A percentile compares a stretch with the other conserved stretches of the same genome.
Conservation (phyloP, 257 asterid genomes). For the Thymus quinquecostatus region DNA sequence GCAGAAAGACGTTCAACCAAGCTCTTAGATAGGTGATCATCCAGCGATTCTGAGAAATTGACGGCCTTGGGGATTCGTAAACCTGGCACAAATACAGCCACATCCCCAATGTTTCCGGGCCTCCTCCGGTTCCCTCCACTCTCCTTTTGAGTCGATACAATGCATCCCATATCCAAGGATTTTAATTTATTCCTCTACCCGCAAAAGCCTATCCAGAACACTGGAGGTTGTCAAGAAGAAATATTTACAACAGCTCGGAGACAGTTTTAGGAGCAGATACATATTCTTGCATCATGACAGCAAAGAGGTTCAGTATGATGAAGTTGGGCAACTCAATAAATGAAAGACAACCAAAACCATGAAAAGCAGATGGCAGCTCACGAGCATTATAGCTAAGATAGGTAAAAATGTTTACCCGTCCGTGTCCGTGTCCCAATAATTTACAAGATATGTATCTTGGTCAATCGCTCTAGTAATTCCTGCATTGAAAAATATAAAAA, state of each 20-base stretch:
- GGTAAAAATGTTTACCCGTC: slow-evolving; percentile 47
- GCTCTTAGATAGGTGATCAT: slow-evolving; percentile 58
- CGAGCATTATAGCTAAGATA: slow-evolving; percentile 40
- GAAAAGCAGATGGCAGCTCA: slow-evolving; percentile 69
- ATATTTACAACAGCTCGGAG: slow-evolving; percentile 9
- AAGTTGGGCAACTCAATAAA: slow-evolving; percentile 44
- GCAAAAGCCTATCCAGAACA: slow-evolving; percentile 18
- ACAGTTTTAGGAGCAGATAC: slow-evolving; percentile 12
- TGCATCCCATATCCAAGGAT: slow-evolving; percentile 79
- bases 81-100: slow-evolving; percentile 88
- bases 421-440: slow-evolving; percentile 32
- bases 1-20: slow-evolving; percentile 89
- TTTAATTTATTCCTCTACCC: slow-evolving; percentile 37
- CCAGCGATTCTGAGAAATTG: slow-evolving; percentile 70
- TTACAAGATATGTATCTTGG: slow-evolving; percentile 38
- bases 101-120: slow-evolving; percentile 92
- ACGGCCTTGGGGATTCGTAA: slow-evolving; percentile 86
- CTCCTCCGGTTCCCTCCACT: slow-evolving; percentile 77
- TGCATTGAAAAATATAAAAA: slow-evolving; percentile 38
- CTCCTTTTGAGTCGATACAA: slow-evolving; percentile 73
- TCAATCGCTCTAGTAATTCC: slow-evolving; percentile 48
- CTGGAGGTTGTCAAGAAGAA: slow-evolving; percentile 22
- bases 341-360: slow-evolving; percentile 60
- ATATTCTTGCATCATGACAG: slow-evolving; percentile 22
- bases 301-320: slow-evolving; percentile 28